Percentiles rank a stretch among this genome's conserved stretches.
Conservation (phyloP, 2,329 filamentous ascomycete species). For the Colletotrichum shisoi region DNA sequence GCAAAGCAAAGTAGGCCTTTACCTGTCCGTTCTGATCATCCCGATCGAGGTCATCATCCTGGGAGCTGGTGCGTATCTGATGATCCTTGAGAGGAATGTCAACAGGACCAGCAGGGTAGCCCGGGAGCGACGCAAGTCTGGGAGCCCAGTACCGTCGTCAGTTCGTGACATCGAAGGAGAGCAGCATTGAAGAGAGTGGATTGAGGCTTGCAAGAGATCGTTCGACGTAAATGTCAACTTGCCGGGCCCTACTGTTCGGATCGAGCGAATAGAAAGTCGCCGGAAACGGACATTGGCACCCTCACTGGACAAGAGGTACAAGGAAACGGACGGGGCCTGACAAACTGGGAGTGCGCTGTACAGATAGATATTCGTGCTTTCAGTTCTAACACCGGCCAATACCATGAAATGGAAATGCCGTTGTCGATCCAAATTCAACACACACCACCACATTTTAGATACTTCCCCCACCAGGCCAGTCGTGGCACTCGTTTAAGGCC, state of each 20-base stretch:
- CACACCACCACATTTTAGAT: not conserved
- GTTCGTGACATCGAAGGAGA: constrained; percentile 29
- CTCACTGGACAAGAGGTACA: not conserved
- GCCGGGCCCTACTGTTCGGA: not conserved
- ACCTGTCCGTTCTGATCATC: constrained; percentile 64
- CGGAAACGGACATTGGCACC: constrained; percentile 18
- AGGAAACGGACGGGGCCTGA: not conserved
- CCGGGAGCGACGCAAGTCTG: constrained; percentile 47
- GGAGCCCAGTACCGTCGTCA: constrained; percentile 43
- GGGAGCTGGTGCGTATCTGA: constrained; percentile 56
- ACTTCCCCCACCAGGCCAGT: constrained; percentile 1
- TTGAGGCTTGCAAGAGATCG: not conserved
- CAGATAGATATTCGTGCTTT: constrained; percentile 5
- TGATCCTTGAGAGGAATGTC: constrained; percentile 55
- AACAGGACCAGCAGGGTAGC: constrained; percentile 45
- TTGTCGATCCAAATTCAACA: not conserved
- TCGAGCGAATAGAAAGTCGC: constrained; percentile 7
- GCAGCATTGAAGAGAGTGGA: constrained; percentile 7
- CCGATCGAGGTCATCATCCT: constrained; percentile 63
- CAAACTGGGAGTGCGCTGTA: constrained; percentile 1
- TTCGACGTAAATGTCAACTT: not conserved
- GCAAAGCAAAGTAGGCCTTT: constrained; percentile 63
- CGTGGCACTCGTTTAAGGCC: not conserved
- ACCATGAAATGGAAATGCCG: not conserved
- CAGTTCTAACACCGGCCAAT: not conserved